Base-by-base conservation (phyloP, 495 filamentous ascomycete species). In the Bryoglossum gracile region DNA sequence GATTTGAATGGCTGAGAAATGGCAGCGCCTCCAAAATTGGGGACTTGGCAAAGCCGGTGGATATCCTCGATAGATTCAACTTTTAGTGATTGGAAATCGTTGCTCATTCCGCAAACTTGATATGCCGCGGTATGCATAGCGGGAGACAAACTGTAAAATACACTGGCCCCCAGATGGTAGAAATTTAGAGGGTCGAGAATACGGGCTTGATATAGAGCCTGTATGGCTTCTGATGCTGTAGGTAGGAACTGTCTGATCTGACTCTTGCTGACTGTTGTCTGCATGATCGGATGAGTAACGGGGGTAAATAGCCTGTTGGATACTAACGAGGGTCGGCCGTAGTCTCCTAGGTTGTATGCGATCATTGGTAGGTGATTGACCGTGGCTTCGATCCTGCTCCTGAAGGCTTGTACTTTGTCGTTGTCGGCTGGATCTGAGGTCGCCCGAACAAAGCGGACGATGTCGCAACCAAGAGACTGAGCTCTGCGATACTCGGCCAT, bases 91-190 rank as follows among this genome's bases (percentile, higher is more conserved):
- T 77, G 73, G 59, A 83, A 90, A 22, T 74, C 75, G 59, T 92
- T 84, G 17, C 74, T 76, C 76, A 92, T 79, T 19, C 82, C 83
- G 41, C 78, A 83, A 33, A 78, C 77, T 38, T 76, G 69, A 60
- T 83, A 83, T 10, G 86, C 86, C 2, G 84, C 85, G 49, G 76
- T 83, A 58, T 89, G 83, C 84, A 90, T 92, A 0, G 78, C 79
- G 0, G 87, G 86, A 0, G 83, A 87, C 25, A 88, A 67, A 60
- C 81, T 87, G 65, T 87, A 87, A 22, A 78, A 74, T 14, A 88
- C 83, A 45, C 75, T 83, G 16, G 80, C 81, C 3, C 86, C 87
- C 21, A 85, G 69, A 28, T 87, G 81, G 60, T 83, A 89, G 58
- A 87, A 89, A 36, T 84, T 71, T 26, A 89, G 71, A 0, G 84